These are phyloP conservation scores for Zasmidium citrigriseum DNA, from an alignment of 2,329 filamentous ascomycete genomes.

Conservation along the genomic window DNA sequence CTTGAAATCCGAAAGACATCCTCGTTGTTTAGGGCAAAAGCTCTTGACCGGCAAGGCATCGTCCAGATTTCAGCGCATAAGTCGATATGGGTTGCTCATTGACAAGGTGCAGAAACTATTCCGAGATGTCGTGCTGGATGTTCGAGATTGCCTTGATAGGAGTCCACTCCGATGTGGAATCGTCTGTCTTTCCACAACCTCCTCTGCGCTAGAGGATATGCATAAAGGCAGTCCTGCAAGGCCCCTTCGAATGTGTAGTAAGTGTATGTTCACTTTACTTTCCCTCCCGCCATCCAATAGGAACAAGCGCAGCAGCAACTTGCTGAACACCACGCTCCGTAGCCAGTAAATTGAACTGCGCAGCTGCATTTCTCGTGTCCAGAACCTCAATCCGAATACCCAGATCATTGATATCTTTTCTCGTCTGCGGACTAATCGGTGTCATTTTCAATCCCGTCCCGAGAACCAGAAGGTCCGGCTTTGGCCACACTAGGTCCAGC, in stretches of 20 bases:
- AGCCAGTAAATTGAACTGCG: slow-evolving; percentile 93
- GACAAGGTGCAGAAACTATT: too few relatives aligned
- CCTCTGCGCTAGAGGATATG: too few relatives aligned
- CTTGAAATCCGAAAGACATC: too few relatives aligned
- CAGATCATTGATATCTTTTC: slow-evolving; percentile 69
- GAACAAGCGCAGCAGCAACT: slow-evolving; percentile 84
- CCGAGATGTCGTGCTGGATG: too few relatives aligned
- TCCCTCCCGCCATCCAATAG: slow-evolving; percentile 75
- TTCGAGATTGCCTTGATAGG: too few relatives aligned
- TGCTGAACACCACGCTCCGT: slow-evolving; percentile 85
- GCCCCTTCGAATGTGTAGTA: background rate
- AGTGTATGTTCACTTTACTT: slow-evolving; percentile 18
- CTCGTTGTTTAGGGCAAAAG: too few relatives aligned
- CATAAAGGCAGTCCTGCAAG: background rate
- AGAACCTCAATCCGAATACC: slow-evolving; percentile 86
- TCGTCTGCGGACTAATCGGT: slow-evolving; percentile 74
- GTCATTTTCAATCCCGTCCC: slow-evolving; percentile 76
- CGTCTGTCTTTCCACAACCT: too few relatives aligned
- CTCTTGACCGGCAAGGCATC: too few relatives aligned
- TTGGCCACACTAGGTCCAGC: slow-evolving; percentile 78
- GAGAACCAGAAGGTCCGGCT: slow-evolving; percentile 91
- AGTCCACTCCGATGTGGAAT: too few relatives aligned
- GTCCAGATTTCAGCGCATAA: too few relatives aligned
- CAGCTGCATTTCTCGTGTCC: slow-evolving; percentile 90
- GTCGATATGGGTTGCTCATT: too few relatives aligned